phyloP scores from a whole-genome alignment of 495 filamentous ascomycete species.

The Neurospora sp. region DNA sequence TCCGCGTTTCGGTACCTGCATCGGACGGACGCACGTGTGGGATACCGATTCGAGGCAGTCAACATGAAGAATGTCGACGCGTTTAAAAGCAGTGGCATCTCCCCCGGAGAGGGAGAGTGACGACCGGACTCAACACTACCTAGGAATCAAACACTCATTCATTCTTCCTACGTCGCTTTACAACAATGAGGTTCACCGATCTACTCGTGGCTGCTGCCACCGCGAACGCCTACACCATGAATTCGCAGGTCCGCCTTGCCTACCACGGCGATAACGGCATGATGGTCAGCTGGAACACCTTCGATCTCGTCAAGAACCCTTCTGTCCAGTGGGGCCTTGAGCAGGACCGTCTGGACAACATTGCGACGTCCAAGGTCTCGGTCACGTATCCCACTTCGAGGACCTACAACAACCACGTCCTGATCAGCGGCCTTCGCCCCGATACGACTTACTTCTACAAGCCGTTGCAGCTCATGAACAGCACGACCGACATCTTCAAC shows the following conservation, averaged over 20 bases:
- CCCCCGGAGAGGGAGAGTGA: not conserved
- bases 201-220: not conserved
- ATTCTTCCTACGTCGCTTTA: not conserved
- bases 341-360: conserved; percentile 15
- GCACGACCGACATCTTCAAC: conserved; percentile 3
- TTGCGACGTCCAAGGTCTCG: conserved; percentile 27
- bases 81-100: not conserved
- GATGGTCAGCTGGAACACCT: conserved; percentile 42
- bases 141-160: not conserved
- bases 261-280: conserved; percentile 8
- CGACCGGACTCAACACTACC: too few species aligned
- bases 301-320: conserved; percentile 23
- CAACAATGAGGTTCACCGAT: not conserved
- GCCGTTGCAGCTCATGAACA: conserved; percentile 2
- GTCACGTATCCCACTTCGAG: conserved; percentile 41
- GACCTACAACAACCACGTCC: conserved; percentile 42
- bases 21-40: not conserved
- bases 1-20: not conserved
- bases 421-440: conserved; percentile 30
- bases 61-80: not conserved
- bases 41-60: not conserved
- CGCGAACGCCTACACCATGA: not conserved
- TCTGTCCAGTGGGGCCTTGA: conserved; percentile 36
- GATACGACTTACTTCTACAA: conserved; percentile 44
- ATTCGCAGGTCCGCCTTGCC: not conserved